Percentiles rank a stretch among this genome's conserved stretches.
Conservation (phyloP, 345 rosid species). For the Raphanus sativus region DNA sequence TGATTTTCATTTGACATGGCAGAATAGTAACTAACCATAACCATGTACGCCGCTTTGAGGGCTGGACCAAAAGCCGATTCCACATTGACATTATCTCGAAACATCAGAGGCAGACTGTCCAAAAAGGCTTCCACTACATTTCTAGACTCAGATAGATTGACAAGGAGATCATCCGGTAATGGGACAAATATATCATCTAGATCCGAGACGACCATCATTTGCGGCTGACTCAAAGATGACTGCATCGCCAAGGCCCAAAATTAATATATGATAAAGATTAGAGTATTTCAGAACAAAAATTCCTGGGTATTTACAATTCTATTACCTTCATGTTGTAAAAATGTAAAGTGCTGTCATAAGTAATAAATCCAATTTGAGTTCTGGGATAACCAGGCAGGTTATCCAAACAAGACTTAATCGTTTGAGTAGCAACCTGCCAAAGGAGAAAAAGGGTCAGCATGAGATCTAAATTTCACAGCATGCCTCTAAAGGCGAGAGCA, state of each 20-base stretch:
- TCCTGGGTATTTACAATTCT: constrained; percentile 1
- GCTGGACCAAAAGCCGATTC: constrained; percentile 99
- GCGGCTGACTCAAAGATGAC: constrained; percentile 97
- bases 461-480: constrained; percentile 12
- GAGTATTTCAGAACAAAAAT: constrained; percentile 4
- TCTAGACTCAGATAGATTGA: constrained; percentile 96
- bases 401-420: constrained; percentile 93
- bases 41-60: constrained; percentile 88
- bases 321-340: constrained; percentile 98
- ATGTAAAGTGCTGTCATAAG: constrained; percentile 94
- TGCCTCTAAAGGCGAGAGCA: background rate
- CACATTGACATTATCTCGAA: constrained; percentile 78
- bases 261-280: constrained; percentile 1
- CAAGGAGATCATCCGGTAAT: constrained; percentile 96
- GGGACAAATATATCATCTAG: constrained; percentile 92
- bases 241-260: constrained; percentile 45
- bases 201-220: constrained; percentile 99
- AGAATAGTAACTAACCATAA: constrained; percentile 68
- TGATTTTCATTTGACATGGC: constrained; percentile 12
- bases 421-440: constrained; percentile 84
- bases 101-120: constrained; percentile 93
- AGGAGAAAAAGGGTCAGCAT: constrained; percentile 8
- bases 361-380: constrained; percentile 97
- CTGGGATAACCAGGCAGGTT: constrained; percentile 93
- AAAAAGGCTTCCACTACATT: constrained; percentile 85